phyloP scores from a whole-genome alignment of 1,139 yeast species.

The Saccharomyces hybrid region DNA sequence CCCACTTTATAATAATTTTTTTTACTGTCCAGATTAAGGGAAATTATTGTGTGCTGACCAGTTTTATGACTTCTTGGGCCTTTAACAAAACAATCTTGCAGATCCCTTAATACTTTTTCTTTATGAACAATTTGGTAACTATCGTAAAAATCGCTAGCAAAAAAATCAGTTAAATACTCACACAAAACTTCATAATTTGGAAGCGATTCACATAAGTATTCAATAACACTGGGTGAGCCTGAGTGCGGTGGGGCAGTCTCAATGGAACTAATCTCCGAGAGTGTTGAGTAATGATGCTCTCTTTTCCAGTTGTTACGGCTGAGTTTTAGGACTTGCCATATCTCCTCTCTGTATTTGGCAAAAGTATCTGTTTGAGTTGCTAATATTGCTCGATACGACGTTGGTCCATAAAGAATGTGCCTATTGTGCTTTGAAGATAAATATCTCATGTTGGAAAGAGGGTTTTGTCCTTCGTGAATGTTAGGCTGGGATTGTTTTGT shows the following conservation, averaged over 20 bases:
- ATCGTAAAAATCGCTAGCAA: background rate
- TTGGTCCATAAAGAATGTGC: slow-evolving; percentile 3
- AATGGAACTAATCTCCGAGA: slow-evolving; percentile 1
- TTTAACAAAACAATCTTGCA: background rate
- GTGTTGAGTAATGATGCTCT: slow-evolving; percentile 3
- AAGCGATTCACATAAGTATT: background rate
- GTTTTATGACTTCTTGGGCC: background rate
- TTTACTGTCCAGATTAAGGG: slow-evolving; percentile 8
- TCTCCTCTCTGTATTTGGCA: background rate
- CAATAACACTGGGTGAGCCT: background rate
- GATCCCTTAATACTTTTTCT: background rate
- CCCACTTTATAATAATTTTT: slow-evolving; percentile 24
- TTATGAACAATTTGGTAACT: background rate
- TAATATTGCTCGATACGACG: slow-evolving; percentile 4
- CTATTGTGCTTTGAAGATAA: slow-evolving; percentile 3
- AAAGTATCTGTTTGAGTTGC: background rate
- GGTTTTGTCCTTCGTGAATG: background rate
- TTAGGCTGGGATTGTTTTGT: background rate
- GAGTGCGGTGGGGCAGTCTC: background rate
- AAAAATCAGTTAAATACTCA: background rate
- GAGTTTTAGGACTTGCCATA: slow-evolving; percentile 3
- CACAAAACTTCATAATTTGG: background rate
- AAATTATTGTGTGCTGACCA: slow-evolving; percentile 1
- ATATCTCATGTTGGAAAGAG: slow-evolving; percentile 1
- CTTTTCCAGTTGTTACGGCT: slow-evolving; percentile 4